A percentile compares a stretch with the other conserved stretches of the same genome.
Conservation (phyloP, 768 basidiomycete species). For the Leucocoprinus sp. region DNA sequence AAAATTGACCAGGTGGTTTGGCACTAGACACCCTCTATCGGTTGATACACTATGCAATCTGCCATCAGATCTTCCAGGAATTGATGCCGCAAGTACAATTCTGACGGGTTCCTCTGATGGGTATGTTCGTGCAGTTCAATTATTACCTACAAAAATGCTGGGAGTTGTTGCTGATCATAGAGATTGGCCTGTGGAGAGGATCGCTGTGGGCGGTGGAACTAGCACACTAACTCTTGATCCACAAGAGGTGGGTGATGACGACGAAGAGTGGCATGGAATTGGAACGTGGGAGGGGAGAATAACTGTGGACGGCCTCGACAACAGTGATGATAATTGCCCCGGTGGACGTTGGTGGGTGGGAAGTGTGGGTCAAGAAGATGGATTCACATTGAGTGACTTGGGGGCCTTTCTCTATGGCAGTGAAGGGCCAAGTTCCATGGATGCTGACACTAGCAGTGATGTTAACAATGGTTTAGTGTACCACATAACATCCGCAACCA, state of each 20-base stretch:
- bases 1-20: constrained; percentile 8
- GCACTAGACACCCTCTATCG: constrained; percentile 75
- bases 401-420: constrained; percentile 54
- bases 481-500: background rate
- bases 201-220: constrained; percentile 47
- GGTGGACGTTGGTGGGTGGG: constrained; percentile 72
- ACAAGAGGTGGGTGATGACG: constrained; percentile 14
- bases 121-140: constrained; percentile 75
- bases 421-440: constrained; percentile 24
- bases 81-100: constrained; percentile 60
- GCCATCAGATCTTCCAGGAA: constrained; percentile 50
- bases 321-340: constrained; percentile 16
- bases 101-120: constrained; percentile 93
- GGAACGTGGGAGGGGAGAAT: constrained; percentile 6
- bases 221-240: constrained; percentile 23
- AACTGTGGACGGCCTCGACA: constrained; percentile 8
- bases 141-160: constrained; percentile 83
- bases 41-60: constrained; percentile 80
- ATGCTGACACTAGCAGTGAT: constrained; percentile 20
- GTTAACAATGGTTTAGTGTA: constrained; percentile 15
- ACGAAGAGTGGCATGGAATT: constrained; percentile 15
- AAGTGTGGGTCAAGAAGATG: constrained; percentile 87
- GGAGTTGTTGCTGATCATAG: constrained; percentile 90
- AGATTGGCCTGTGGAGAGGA: constrained; percentile 85
- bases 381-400: constrained; percentile 77